Evolutionary conservation across 1,284 basidiomycete species (phyloP).

Genomic region (Meira nashicola): DNA sequence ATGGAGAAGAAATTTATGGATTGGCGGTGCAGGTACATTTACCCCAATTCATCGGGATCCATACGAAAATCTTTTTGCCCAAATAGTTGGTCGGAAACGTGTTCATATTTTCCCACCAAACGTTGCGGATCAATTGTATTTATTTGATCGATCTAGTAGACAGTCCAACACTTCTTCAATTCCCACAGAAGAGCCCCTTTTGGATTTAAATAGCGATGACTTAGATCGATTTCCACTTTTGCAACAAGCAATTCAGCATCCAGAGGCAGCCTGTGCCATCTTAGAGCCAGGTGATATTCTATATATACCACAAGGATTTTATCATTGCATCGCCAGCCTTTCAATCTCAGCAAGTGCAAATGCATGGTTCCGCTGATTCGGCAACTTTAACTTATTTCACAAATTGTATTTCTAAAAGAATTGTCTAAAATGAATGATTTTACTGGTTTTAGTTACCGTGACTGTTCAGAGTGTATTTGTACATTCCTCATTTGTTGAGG

Average conservation of each 20-base stretch:
- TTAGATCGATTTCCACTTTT: conserved; percentile 15
- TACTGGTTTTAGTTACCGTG: neutral
- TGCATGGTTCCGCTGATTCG: conserved; percentile 29
- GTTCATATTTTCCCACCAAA: conserved; percentile 27
- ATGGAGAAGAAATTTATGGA: conserved; percentile 37
- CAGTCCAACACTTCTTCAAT: conserved; percentile 30
- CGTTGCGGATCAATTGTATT: conserved; percentile 19
- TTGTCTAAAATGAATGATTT: neutral
- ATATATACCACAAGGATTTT: conserved; percentile 33
- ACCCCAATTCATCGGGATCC: conserved; percentile 35
- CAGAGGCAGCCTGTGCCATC: conserved; percentile 11
- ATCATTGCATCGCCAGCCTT: conserved; percentile 31
- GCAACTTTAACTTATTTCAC: neutral
- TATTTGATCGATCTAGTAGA: conserved; percentile 13
- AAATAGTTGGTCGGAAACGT: conserved; percentile 31
- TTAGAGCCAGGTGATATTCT: conserved; percentile 28
- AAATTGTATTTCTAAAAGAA: neutral
- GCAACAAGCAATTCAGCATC: conserved; percentile 14
- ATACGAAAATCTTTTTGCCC: conserved; percentile 34
- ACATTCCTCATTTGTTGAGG: neutral
- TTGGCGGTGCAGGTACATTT: conserved; percentile 29
- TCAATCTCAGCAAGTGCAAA: conserved; percentile 32
- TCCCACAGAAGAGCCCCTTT: conserved; percentile 22
- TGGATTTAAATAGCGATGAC: neutral
- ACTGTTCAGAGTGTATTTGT: conserved; percentile 1